Percentiles rank a stretch among this genome's conserved stretches.
phyloP scores from a whole-genome alignment of 1,139 yeast genomes.

The Candida buenavistaensis region DNA sequence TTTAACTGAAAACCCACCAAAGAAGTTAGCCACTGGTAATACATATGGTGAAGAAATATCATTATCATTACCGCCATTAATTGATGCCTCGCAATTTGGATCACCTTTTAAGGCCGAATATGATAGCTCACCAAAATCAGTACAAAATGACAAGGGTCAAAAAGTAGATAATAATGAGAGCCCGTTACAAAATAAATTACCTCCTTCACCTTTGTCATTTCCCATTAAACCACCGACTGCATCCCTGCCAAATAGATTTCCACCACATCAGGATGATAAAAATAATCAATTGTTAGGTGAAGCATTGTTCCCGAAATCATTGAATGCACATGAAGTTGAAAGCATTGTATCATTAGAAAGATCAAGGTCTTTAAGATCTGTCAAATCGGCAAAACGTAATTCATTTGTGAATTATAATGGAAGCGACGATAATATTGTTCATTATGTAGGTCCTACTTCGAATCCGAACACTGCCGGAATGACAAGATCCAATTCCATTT shows the following conservation, averaged over 20 bases:
- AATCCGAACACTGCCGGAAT: slow-evolving; percentile 18
- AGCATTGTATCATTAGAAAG: slow-evolving; percentile 73
- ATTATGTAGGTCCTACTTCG: slow-evolving; percentile 24
- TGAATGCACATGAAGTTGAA: slow-evolving; percentile 68
- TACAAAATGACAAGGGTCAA: slow-evolving; percentile 1
- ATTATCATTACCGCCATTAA: slow-evolving; percentile 13
- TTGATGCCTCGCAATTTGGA: slow-evolving; percentile 24
- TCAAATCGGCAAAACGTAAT: slow-evolving; percentile 39
- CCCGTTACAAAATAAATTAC: slow-evolving; percentile 1
- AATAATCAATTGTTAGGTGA: slow-evolving; percentile 48
- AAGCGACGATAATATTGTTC: slow-evolving; percentile 43
- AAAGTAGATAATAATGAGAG: slow-evolving; percentile 1
- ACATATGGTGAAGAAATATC: slow-evolving; percentile 33
- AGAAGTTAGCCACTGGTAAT: slow-evolving; percentile 19
- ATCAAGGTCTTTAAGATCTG: slow-evolving; percentile 59
- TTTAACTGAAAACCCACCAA: slow-evolving; percentile 29
- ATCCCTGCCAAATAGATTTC: slow-evolving; percentile 8
- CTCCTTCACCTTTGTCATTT: slow-evolving; percentile 1
- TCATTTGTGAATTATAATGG: slow-evolving; percentile 51
- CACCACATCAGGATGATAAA: slow-evolving; percentile 5
- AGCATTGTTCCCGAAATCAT: slow-evolving; percentile 67
- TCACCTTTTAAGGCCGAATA: slow-evolving; percentile 35
- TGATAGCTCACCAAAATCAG: slow-evolving; percentile 11
- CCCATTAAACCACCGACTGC: slow-evolving; percentile 8
- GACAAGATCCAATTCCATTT: slow-evolving; percentile 47